Evolutionary conservation across 2,329 filamentous ascomycete species (phyloP).

Genomic region (Microsporum canis): DNA sequence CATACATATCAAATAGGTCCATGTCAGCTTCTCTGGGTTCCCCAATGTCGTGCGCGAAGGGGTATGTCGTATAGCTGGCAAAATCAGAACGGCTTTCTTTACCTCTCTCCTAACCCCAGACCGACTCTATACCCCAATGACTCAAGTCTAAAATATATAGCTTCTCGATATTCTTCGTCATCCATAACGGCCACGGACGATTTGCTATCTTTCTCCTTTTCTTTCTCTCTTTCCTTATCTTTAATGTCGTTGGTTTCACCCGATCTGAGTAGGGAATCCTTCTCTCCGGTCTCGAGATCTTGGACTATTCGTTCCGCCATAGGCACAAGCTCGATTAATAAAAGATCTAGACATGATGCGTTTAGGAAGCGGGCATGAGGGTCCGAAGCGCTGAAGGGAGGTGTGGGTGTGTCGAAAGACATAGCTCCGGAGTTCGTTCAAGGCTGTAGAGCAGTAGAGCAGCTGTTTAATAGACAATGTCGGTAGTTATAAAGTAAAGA

Average conservation of each 20-base stretch:
- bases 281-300: conserved; percentile 40
- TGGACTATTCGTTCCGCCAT: conserved; percentile 78
- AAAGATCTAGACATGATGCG: conserved; percentile 80
- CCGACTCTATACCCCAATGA: conserved; percentile 81
- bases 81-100: conserved; percentile 3
- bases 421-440: conserved; percentile 32
- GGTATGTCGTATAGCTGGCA: neutral
- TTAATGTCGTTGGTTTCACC: neutral
- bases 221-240: conserved; percentile 5
- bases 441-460: neutral
- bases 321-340: conserved; percentile 93
- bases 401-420: conserved; percentile 62
- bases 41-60: neutral
- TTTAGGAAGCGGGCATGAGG: conserved; percentile 65
- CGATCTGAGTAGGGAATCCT: neutral
- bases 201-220: conserved; percentile 16
- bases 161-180: conserved; percentile 69
- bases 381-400: conserved; percentile 60
- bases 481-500: neutral
- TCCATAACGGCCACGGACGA: conserved; percentile 22
- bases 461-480: neutral
- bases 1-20: neutral
- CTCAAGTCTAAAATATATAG: conserved; percentile 75
- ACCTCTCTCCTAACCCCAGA: conserved; percentile 84
- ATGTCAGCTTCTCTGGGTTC: neutral